Percentiles rank a stretch among this genome's conserved stretches.
Evolutionary conservation across 306 rosid genomes (phyloP).

Genomic region (Glycine tomentella): DNA sequence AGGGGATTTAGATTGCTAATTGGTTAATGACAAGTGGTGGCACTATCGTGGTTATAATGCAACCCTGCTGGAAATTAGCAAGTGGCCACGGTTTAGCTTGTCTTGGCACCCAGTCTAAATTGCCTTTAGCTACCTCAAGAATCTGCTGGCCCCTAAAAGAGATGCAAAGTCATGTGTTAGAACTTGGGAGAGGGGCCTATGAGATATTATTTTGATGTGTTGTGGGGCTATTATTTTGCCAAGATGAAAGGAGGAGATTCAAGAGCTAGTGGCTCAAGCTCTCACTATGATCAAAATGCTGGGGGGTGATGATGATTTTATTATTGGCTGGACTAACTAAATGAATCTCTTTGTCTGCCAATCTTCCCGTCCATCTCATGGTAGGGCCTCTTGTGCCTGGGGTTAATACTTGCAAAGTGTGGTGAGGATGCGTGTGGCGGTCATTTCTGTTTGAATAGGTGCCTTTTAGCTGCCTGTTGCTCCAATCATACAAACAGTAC

Average conservation of each 20-base stretch:
- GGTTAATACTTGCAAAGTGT: constrained; percentile 35
- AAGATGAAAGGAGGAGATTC: constrained; percentile 54
- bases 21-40: constrained; percentile 53
- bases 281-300: constrained; percentile 54
- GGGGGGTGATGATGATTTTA: constrained; percentile 53
- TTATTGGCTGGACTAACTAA: constrained; percentile 62
- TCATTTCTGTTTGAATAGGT: constrained; percentile 46
- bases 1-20: constrained; percentile 32
- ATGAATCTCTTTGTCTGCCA: constrained; percentile 79
- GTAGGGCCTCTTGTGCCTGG: constrained; percentile 55
- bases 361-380: constrained; percentile 55
- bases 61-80: constrained; percentile 51
- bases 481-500: constrained; percentile 43
- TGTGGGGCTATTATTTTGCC: too few species aligned
- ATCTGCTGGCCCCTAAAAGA: constrained; percentile 59
- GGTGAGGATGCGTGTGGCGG: constrained; percentile 47
- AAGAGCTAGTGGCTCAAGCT: constrained; percentile 62
- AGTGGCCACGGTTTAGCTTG: constrained; percentile 57
- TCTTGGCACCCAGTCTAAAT: constrained; percentile 52
- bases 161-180: constrained; percentile 62
- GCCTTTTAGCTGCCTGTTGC: constrained; percentile 43
- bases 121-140: constrained; percentile 53
- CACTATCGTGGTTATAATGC: constrained; percentile 47
- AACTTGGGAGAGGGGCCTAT: constrained; percentile 48
- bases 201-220: too few species aligned